Evolutionary conservation across 73 alveolate genomes (phyloP).

Genomic region (Paraurostyla sp.): DNA sequence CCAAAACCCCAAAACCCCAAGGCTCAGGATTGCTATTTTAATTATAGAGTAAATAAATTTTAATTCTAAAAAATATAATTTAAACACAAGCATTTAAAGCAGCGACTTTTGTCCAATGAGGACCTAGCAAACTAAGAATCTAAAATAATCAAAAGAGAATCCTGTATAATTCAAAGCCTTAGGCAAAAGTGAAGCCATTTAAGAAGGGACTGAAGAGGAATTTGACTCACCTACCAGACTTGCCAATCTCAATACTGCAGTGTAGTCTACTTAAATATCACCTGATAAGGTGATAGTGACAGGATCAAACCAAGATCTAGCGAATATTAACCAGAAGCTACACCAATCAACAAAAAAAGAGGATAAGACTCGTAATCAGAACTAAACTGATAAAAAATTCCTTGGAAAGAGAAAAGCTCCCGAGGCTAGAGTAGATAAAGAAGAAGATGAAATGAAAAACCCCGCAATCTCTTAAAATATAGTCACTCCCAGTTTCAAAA

Average conservation of each 20-base stretch:
- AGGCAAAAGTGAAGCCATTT: neutral
- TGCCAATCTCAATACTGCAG: neutral
- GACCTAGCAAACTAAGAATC: neutral
- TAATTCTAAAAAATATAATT: constrained; percentile 26
- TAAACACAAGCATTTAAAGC: constrained; percentile 9
- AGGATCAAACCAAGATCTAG: too few species aligned
- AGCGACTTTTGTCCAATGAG: neutral
- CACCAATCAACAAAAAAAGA: neutral
- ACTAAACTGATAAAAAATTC: neutral
- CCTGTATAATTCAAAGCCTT: neutral
- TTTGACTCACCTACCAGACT: constrained; percentile 8
- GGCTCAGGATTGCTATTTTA: constrained; percentile 40
- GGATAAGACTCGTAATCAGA: neutral
- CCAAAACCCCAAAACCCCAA: constrained; percentile 29
- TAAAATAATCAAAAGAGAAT: neutral
- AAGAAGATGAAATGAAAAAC: neutral
- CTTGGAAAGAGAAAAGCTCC: constrained; percentile 1
- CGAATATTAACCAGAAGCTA: neutral
- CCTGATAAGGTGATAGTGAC: neutral
- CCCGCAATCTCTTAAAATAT: neutral
- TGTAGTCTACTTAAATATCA: neutral
- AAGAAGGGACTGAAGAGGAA: neutral
- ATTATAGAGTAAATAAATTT: constrained; percentile 23
- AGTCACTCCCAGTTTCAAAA: neutral
- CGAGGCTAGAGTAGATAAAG: neutral